Base-by-base conservation (phyloP, 192 early-diverging fungal genomes). In the Coemansia furcata region DNA sequence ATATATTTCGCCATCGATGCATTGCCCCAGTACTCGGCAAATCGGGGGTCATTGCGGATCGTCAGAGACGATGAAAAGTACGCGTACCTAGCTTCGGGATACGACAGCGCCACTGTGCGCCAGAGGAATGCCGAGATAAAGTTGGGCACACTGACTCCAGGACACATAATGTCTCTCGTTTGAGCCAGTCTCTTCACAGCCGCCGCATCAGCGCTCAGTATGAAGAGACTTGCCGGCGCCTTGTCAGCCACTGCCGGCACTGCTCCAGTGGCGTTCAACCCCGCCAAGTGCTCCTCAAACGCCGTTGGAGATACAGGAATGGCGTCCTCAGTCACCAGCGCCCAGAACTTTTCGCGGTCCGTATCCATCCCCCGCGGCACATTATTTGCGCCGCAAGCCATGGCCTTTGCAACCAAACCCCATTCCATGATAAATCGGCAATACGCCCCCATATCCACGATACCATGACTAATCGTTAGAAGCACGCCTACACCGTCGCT, bases 21-120 rank as follows among this genome's bases (percentile, higher is more conserved):
- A 38, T 71, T 76, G 4, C 74, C 74, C 38, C 74, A 76, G 57
- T 63, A 71, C 15, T 59, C 35, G 10, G 68, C 40, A 44, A 70
- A 70, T 12, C 33, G 19, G 0, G 50, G 30, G 15, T 60, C 19
- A 6, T 36, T 29, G 11, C 74, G 74, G 33, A 67, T 47, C 0
- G 69, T 71, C 5, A 76, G 49, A 2, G 74, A 71, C 6, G 43
- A 12, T 8, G 65, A 69, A 42, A 63, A 55, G 39, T 76, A 76
- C 4, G 75, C 55, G 21, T 52, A 37, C 10, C 30, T 15, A 11
- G 46, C 19, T 11, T 29, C 15, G 2, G 73, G 52, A n/a, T 30
- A 11, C 8, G 67, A 40, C 38, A 33, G 38, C 0, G 50, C 38
- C 19, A 57, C 36, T 33, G 39, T 21, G 36, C 42, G 64, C 70